Conservation (phyloP, 129 eudicot genomes). For the Helichrysum umbraculigerum region DNA sequence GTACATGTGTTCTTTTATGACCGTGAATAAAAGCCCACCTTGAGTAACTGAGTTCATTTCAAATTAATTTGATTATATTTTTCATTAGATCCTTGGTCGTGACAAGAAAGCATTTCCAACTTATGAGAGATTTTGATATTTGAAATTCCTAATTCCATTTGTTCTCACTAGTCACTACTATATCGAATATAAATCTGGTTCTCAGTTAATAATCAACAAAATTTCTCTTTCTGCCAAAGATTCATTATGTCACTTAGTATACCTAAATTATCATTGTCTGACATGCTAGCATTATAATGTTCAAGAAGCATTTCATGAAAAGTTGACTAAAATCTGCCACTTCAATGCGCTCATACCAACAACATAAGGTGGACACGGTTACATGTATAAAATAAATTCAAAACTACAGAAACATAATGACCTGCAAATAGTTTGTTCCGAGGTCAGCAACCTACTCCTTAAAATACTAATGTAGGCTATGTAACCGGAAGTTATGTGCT, state of each 20-base stretch:
- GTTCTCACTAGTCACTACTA: not conserved
- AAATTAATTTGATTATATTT: not conserved
- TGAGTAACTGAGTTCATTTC: not conserved
- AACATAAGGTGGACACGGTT: not conserved
- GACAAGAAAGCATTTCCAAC: not conserved
- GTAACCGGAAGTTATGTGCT: no score
- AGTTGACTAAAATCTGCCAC: not conserved
- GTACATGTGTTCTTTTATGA: not conserved
- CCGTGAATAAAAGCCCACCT: not conserved
- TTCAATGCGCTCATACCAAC: not conserved
- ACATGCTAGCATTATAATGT: not conserved
- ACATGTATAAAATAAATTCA: not conserved
- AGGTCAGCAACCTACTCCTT: no score
- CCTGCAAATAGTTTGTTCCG: no score
- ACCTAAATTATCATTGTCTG: not conserved
- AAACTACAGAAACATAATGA: constrained; percentile 1
- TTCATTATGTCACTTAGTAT: not conserved
- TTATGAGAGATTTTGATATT: not conserved
- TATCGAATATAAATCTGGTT: not conserved
- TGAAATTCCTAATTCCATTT: not conserved
- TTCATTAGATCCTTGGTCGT: not conserved
- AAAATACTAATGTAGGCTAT: no score
- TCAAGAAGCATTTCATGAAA: not conserved
- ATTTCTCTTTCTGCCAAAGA: not conserved
- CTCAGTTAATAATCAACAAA: not conserved